Percentiles rank a stretch among this genome's conserved stretches.
Evolutionary conservation across 805 yeast genomes (phyloP).

Genomic region (Cyberlindnera nakhonratchasimensis): DNA sequence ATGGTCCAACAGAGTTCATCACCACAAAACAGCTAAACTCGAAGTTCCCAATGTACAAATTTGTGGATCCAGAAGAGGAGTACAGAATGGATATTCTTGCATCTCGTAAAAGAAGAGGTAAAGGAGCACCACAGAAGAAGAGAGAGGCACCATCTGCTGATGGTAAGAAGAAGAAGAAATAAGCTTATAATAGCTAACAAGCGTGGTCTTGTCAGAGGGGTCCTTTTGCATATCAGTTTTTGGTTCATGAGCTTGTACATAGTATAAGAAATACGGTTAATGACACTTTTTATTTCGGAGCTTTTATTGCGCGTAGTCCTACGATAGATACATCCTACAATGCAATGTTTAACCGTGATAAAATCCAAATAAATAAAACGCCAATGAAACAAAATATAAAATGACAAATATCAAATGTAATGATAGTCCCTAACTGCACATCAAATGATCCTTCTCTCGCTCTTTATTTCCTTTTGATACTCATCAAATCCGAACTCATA

Average conservation of each 20-base stretch:
- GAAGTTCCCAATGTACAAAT: constrained; percentile 45
- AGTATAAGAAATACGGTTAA: constrained; percentile 6
- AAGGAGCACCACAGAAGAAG: constrained; percentile 82
- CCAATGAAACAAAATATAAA: not conserved
- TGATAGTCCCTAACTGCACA: too few species aligned
- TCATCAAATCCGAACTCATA: constrained; percentile 5
- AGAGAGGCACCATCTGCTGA: constrained; percentile 40
- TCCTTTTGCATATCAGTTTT: not conserved
- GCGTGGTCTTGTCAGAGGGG: too few species aligned
- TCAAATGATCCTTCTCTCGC: constrained; percentile 9
- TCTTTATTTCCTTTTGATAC: constrained; percentile 3
- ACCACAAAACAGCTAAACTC: constrained; percentile 56
- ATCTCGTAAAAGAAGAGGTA: constrained; percentile 75
- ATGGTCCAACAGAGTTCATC: constrained; percentile 70
- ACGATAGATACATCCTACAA: not conserved
- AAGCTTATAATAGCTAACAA: too few species aligned
- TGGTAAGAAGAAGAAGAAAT: constrained; percentile 39
- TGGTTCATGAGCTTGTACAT: constrained; percentile 6
- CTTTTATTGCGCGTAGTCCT: too few species aligned
- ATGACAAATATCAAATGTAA: too few species aligned
- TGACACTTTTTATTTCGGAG: constrained; percentile 1
- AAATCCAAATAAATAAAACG: not conserved
- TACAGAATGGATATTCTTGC: constrained; percentile 48
- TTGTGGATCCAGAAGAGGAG: constrained; percentile 66
- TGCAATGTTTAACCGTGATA: not conserved